Base-by-base conservation (phyloP, 257 asterid genomes). In the Galeopsis tetrahit region DNA sequence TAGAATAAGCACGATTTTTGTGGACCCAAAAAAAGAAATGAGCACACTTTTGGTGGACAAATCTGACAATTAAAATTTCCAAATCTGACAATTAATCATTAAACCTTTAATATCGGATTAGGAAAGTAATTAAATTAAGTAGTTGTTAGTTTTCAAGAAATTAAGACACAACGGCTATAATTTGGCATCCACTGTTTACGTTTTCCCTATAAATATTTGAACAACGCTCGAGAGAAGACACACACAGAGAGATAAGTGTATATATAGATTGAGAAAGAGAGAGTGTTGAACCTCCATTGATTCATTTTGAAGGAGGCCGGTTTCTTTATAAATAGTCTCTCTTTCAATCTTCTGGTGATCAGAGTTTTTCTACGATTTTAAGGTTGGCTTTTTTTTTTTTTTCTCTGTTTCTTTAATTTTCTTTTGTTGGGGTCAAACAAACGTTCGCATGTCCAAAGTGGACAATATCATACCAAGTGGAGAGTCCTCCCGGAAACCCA, bases 131-230 rank as follows among this genome's bases (percentile, higher is more conserved):
- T 5, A 43, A 39, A 75, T 71, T 68, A 34, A 90, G 84, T 88
- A 90, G 94, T 94, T 93, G 96, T 90, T 90, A 74, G 21, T 32
- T 81, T 90, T 87, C 87, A 86, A 90, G 39, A 39, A 49, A 38
- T 73, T 55, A 73, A 65, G 78, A 42, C 60, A 4, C 71, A 39
- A 49, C 44, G 58, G 48, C 48, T 21, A 69, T 78, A 33, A 81
- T 83, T 84, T 84, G 76, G 56, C 8, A 73, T 76, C 83, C 82
- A 79, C 78, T 77, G 77, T 79, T 80, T 78, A 72, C 87, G 80
- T 69, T 68, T 75, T 68, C 79, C 51, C 69, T 21, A 21, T 72
- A 71, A 65, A 66, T 64, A 31, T 69, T 34, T 58, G 69, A 61
- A 72, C 59, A 21, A 21, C 52, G 44, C 65, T 7, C 38, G 17